Evolutionary conservation across 1,284 basidiomycete species (phyloP), one percentile per base, ranked within the genome.

Genomic region (Sanghuangporus weigelae): DNA sequence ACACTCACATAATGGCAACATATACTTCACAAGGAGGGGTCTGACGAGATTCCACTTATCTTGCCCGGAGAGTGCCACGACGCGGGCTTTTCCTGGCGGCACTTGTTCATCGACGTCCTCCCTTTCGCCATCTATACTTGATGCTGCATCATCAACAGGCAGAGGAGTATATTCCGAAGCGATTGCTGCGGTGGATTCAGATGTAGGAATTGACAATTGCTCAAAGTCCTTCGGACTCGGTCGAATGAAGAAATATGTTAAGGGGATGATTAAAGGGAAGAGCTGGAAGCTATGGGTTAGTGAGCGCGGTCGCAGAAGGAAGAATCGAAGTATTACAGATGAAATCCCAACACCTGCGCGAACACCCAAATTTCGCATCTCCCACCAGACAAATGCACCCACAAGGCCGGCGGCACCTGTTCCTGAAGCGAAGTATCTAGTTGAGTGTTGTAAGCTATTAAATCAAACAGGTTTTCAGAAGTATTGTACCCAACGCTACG

Each of bases 321-420:
- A 54, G 64, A 23, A 36, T 26, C 7, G 3, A 7, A 31, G 0
- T 16, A 14, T 57, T 71, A 90, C 90, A 14, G 88, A 83, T 4
- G 91, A 94, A 16, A 95, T 72, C 0, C 92, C 90, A 23, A 99
- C 86, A 0, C 96, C 97, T 7, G 78, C 72, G 57, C 86, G 83
- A 6, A 99, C 93, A 12, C 96, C 96, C 1, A 97, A 76, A 0
- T 86, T 85, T 40, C 97, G 82, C 0, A 98, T 78, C 67, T 95
- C 81, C 96, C 96, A 98, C 96, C 96, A 99, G 6, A 97, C 74
- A 46, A 90, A 89, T 0, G 96, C 95, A 5, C 96, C 97, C 0
- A 91, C 89, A 4, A 98, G 83, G 0, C 96, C 96, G 0, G 96
- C 96, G 1, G 92, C 94, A 1, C 96, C 96, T 0, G 96, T 99